Conservation (phyloP, 495 filamentous ascomycete species). For the Lophium mytilinum region DNA sequence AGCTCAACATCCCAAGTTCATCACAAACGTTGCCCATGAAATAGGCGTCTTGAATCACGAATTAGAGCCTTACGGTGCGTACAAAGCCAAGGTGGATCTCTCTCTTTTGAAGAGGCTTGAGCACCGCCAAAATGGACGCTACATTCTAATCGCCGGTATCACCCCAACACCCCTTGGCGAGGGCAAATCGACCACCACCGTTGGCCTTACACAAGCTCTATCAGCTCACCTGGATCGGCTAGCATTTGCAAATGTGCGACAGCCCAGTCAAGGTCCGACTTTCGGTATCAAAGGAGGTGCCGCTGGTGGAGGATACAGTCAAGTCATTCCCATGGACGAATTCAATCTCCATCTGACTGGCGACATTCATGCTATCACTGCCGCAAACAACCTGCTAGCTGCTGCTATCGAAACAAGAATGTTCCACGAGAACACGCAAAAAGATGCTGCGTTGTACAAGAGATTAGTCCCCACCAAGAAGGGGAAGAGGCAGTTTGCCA, state of each 20-base stretch:
- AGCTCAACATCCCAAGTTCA: constrained; percentile 80
- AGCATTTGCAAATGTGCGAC: constrained; percentile 90
- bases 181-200: constrained; percentile 97
- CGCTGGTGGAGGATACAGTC: constrained; percentile 93
- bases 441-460: constrained; percentile 80
- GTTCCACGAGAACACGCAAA: constrained; percentile 94
- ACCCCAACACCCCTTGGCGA: constrained; percentile 97
- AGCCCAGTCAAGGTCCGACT: constrained; percentile 93
- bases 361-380: constrained; percentile 95
- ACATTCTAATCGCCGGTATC: constrained; percentile 88
- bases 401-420: constrained; percentile 97
- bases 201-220: constrained; percentile 91
- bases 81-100: constrained; percentile 91
- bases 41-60: constrained; percentile 78
- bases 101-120: constrained; percentile 69
- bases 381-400: constrained; percentile 96
- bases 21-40: constrained; percentile 75
- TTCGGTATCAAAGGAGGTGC: constrained; percentile 99
- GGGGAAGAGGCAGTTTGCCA: constrained; percentile 76
- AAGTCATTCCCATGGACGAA: constrained; percentile 99
- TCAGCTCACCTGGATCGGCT: constrained; percentile 80
- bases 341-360: constrained; percentile 97
- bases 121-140: constrained; percentile 80
- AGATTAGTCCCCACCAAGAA: constrained; percentile 85
- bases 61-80: constrained; percentile 86